Evolutionary conservation across 352 stramenopile species (phyloP), one percentile per base, ranked within the genome.

Genomic region (Elongisporangium senticosum): DNA sequence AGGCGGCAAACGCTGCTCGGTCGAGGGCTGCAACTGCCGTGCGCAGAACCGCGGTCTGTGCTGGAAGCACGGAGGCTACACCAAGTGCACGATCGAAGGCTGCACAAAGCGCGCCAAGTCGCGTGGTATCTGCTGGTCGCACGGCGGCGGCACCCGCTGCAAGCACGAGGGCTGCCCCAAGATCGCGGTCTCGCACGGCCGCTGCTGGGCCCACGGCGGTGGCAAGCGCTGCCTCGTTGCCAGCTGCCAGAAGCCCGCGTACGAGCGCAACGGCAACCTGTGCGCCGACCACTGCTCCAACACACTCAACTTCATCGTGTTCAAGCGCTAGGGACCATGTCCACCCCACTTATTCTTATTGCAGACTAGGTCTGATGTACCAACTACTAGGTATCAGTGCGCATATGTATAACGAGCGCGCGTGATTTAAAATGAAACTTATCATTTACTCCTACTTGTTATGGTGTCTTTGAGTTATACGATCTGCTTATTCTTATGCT

Each of bases 41-140:
- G 74, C 77, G 2, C 71, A 87, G 58, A 79, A 84, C 67, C 70
- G 68, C 47, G 77, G 77, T 28, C 65, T 83, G 2, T 82, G 73
- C 65, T 82, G 73, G 73, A 82, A 82, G 50, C 73, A 82, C 43
- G 74, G 73, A 23, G 76, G 76, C 20, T 86, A 79, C 60, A 83
- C 69, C 49, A 64, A 58, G 39, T 86, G 76, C 62, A 84, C 63
- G 23, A 62, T 83, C 19, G 67, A 83, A 24, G 74, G 74, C 33
- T 84, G 75, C 58, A 60, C 57, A 43, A 87, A 87, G 58, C 28
- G 68, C 19, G 61, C 64, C 58, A 75, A 72, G 51, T 68, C 62
- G 33, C 55, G 58, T 7, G 62, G 62, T 17, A 64, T 68, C 40
- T 67, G 66, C 49, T 73, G 62, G 59, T 70, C 57, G 19, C 62